Base-by-base conservation (phyloP, 2,329 filamentous ascomycete species). In the Aspergillus tubingensis region DNA sequence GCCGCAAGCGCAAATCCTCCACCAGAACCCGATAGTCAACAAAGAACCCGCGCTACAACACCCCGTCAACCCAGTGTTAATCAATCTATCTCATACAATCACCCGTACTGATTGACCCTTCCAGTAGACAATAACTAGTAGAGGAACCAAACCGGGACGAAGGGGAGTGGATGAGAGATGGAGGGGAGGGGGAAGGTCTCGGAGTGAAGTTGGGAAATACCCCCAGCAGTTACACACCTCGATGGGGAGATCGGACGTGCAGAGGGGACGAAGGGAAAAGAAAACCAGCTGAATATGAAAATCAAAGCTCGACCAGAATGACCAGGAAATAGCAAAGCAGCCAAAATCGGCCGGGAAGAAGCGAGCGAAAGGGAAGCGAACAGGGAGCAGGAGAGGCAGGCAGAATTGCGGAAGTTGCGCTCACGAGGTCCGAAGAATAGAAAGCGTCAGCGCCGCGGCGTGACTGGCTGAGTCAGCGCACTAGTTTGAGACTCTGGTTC, bases 1-100 rank as follows among this genome's bases (percentile, higher is more conserved):
- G 67, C 71, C 70, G 70, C 68, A 67, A 72, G 65, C 67, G 64
- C 65, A 66, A 62, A 65, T 69, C 67, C 70, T 62, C 67, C 65
- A 68, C 62, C 59, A 62, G 68, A 68, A 68, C 65, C 65, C 54
- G 30, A 49, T 32, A 60, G 49, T 63, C 49, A 53, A 64, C 67
- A 68, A 60, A 62, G 57, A 67, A 65, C 65, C 71, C 66, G 64
- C 64, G 64, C 53, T 47, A 68, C 57, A 63, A 68, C 63, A 68
- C 65, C 59, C 64, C 62, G 61, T 53, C 21, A 63, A 60, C 53
- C 60, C 63, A 57, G 62, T 64, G 60, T 64, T 38, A 63, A 67
- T 61, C 47, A 63, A 67, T 62, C 67, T 70, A 68, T 61, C 64
- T 68, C 64, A 64, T 58, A 58, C 59, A 52, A 65, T 65, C 59